Evolutionary conservation across 371 early-diverging fungal species (phyloP).

Genomic region (Cokeromyces recurvatus): DNA sequence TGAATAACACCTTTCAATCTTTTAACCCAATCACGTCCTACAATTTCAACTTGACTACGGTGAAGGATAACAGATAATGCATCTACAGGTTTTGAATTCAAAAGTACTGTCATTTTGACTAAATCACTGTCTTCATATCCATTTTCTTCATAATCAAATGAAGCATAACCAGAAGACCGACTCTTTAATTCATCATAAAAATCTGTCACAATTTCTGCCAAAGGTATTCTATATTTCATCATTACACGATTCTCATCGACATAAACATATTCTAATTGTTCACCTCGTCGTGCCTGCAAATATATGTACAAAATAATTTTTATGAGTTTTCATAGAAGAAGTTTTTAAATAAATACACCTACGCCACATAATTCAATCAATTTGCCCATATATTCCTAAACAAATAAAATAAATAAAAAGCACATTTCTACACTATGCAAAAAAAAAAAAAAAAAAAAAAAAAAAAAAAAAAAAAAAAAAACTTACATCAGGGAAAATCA

Average conservation of each 20-base stretch:
- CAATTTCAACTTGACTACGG: conserved; percentile 61
- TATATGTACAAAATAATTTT: too few relatives aligned
- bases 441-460: too few relatives aligned
- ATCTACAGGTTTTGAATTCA: conserved; percentile 92
- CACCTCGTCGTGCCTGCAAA: conserved; percentile 67
- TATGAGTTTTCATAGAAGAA: too few relatives aligned
- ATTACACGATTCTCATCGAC: conserved; percentile 86
- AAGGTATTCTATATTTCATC: conserved; percentile 82
- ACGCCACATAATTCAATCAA: conserved; percentile 89
- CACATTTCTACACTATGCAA: background rate
- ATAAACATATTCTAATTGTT: conserved; percentile 79
- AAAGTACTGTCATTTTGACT: conserved; percentile 89
- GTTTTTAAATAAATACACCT: conserved; percentile 15
- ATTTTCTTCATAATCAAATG: conserved; percentile 94
- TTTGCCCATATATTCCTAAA: conserved; percentile 77
- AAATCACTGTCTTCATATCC: conserved; percentile 88
- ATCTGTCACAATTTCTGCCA: conserved; percentile 90
- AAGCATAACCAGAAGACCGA: conserved; percentile 89
- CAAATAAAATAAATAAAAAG: background rate
- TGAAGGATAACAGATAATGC: conserved; percentile 90
- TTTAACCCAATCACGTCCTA: conserved; percentile 81
- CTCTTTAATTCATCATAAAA: conserved; percentile 94
- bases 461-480: background rate
- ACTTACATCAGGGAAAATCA: conserved; percentile 81
- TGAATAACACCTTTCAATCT: conserved; percentile 78